A percentile compares a stretch with the other conserved stretches of the same genome.
These are phyloP conservation scores for Xylogone sp. DNA, from an alignment of 2,329 filamentous ascomycete genomes.

Conservation along the genomic window DNA sequence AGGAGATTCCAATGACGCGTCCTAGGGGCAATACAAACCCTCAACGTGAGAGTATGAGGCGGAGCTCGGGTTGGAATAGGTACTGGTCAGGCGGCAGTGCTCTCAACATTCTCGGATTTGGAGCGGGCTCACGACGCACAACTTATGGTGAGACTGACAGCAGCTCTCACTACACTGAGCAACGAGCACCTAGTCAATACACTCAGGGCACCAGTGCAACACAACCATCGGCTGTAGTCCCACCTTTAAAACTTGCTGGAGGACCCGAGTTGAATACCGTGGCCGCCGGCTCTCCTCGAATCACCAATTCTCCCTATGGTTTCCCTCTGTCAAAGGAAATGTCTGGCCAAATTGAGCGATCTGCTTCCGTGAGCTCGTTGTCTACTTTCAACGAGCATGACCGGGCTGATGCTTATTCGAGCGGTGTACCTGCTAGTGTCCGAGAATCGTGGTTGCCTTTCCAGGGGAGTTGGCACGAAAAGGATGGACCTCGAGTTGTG, in stretches of 20 bases:
- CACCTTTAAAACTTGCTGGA: conserved; percentile 62
- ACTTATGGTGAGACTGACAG: conserved; percentile 44
- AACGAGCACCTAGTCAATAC: conserved; percentile 31
- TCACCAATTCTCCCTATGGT: conserved; percentile 48
- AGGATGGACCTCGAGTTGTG: conserved; percentile 35
- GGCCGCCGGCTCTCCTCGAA: conserved; percentile 64
- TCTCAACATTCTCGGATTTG: conserved; percentile 59
- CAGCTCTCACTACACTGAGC: conserved; percentile 50
- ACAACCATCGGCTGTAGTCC: conserved; percentile 65
- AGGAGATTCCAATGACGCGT: background rate
- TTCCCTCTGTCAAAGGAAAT: conserved; percentile 53
- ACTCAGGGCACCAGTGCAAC: conserved; percentile 35
- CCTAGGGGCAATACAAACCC: background rate
- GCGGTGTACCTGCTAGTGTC: conserved; percentile 59
- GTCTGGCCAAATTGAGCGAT: conserved; percentile 58
- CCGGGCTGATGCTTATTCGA: conserved; percentile 50
- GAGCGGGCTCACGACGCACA: conserved; percentile 35
- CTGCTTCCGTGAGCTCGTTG: conserved; percentile 36
- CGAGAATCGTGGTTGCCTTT: conserved; percentile 19
- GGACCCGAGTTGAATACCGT: conserved; percentile 58
- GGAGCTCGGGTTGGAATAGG: conserved; percentile 72
- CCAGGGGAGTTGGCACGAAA: background rate
- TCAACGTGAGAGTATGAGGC: conserved; percentile 36
- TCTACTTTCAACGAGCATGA: conserved; percentile 24
- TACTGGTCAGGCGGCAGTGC: conserved; percentile 75